Evolutionary conservation across 768 basidiomycete genomes (phyloP), one percentile per base, ranked within the genome.

Genomic region (Dacryopinax spathularia): DNA sequence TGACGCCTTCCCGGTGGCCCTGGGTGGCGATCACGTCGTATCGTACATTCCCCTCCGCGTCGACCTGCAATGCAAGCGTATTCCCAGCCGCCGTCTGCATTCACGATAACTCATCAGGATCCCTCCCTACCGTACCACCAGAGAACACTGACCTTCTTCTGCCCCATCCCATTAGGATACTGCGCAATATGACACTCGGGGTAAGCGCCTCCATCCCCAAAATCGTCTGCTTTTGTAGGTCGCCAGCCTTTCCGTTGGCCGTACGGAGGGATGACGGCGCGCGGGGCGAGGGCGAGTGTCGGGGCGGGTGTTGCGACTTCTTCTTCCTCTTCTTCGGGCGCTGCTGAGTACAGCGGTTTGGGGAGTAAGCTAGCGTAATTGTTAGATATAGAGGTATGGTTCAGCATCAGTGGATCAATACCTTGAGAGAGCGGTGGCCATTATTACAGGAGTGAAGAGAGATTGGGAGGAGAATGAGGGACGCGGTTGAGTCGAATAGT

Each of bases 181-280:
- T 99, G 95, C 5, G 96, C 96, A 61, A 95, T 78, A 80, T 94
- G 92, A 74, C 94, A 97, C 77, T 99, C 92, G 2, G 92, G 92
- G 75, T 86, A 91, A 63, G 91, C 79, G 68, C 91, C 91, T 67
- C 91, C 90, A 70, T 91, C 87, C 64, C 88, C 89, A 74, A 87
- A 98, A 70, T 99, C 92, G 65, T 87, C 87, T 65, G 80, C 80
- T n/a, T 79, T 78, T 37, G 80, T 79, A 27, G 95, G 95, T 68
- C 83, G 87, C 96, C 96, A 99, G 41, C 84, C 87, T 64, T 74
- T 79, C 60, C 95, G 81, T 70, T 86, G 85, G 6, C 95, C 90
- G 74, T 98, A 99, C 15, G 87, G 82, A 2, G 95, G 94, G 36
- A 88, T 78, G 41, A 75, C 75, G 20, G 75, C 73, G 43, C 66